phyloP scores from a whole-genome alignment of 2,329 filamentous ascomycete species.

The Fusarium oxysporum region DNA sequence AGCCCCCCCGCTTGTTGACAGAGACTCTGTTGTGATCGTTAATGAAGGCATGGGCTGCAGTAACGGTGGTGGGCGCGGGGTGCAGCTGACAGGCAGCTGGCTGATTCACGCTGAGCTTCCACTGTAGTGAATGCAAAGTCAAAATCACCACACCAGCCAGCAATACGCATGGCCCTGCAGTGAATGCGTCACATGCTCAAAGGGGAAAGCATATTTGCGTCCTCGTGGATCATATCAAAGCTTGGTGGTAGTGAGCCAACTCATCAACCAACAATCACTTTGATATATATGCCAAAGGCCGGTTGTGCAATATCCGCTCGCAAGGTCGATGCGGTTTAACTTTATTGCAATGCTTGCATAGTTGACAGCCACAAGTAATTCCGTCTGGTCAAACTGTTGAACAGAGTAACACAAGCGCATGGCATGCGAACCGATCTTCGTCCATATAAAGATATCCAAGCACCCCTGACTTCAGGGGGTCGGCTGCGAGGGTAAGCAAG shows the following conservation, averaged over 20 bases:
- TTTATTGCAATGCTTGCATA: not conserved
- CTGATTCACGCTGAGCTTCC: not conserved
- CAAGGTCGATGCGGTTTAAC: not conserved
- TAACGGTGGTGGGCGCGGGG: not conserved
- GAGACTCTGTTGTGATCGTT: not conserved
- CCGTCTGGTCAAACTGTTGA: not conserved
- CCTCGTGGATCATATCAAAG: not conserved
- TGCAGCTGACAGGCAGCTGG: constrained; percentile 22
- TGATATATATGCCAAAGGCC: not conserved
- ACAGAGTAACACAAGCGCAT: not conserved
- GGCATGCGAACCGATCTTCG: not conserved
- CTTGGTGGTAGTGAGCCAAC: not conserved
- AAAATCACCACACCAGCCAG: not conserved
- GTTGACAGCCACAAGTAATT: not conserved
- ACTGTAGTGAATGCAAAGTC: not conserved
- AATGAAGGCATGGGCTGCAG: constrained; percentile 12
- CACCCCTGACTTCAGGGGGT: constrained; percentile 32
- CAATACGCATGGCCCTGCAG: not conserved
- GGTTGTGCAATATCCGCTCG: not conserved
- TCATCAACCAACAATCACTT: not conserved
- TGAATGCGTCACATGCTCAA: not conserved
- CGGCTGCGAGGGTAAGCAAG: not conserved
- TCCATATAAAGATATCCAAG: not conserved
- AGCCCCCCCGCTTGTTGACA: constrained; percentile 21
- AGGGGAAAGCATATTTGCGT: not conserved